A percentile compares a stretch with the other conserved stretches of the same genome.
Conservation (phyloP, 148 eudicot species). For the Dysphania ambrosioides region DNA sequence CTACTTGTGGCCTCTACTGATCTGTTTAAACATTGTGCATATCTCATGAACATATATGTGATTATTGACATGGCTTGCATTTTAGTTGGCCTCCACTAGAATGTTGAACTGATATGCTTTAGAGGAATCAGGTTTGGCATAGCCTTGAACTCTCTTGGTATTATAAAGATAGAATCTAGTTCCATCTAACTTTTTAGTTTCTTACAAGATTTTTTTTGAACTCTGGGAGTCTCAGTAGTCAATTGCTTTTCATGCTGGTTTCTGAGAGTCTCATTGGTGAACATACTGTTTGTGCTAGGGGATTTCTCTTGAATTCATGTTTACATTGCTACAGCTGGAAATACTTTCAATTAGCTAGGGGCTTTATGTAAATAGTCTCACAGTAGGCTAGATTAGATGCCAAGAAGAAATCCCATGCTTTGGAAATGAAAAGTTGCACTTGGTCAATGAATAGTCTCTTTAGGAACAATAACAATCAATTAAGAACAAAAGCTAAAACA, state of each 20-base stretch:
- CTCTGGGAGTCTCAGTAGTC: too few relatives aligned
- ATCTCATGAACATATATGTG: background rate
- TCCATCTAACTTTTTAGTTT: too few relatives aligned
- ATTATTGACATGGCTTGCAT: background rate
- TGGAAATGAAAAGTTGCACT: background rate
- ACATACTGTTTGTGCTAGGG: too few relatives aligned
- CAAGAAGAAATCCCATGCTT: background rate
- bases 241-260: too few relatives aligned
- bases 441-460: background rate
- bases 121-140: background rate
- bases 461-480: background rate
- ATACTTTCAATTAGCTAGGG: background rate
- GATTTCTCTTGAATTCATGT: too few relatives aligned
- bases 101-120: background rate
- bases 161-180: background rate
- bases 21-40: background rate
- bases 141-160: background rate
- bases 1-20: background rate
- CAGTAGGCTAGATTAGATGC: background rate
- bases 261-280: too few relatives aligned
- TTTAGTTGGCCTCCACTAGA: background rate
- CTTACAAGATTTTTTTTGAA: too few relatives aligned
- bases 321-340: too few relatives aligned
- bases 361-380: background rate
- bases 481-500: background rate